Evolutionary conservation across 352 stramenopile species (phyloP).

Genomic region (Phytopythium montanum): DNA sequence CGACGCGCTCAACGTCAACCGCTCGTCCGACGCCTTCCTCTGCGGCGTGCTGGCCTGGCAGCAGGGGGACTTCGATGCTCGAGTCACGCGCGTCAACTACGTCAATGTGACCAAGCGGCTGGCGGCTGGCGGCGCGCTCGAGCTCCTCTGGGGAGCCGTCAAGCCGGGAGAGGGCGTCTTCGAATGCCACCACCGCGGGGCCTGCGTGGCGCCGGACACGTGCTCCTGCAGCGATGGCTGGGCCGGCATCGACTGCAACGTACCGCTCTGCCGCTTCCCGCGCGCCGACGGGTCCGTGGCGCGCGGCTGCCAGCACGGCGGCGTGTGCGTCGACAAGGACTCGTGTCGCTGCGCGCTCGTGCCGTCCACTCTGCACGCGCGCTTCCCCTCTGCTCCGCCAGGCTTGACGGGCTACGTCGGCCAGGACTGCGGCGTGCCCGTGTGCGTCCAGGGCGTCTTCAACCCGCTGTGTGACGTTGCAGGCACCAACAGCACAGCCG

Average conservation of each 20-base stretch:
- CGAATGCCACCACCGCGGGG: slow-evolving; percentile 92
- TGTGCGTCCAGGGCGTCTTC: slow-evolving; percentile 95
- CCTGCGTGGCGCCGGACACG: slow-evolving; percentile 90
- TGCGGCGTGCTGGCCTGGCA: slow-evolving; percentile 90
- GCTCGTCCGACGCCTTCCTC: slow-evolving; percentile 57
- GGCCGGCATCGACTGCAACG: slow-evolving; percentile 93
- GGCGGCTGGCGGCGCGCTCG: not conserved
- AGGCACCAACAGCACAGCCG: slow-evolving; percentile 21
- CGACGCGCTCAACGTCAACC: slow-evolving; percentile 54
- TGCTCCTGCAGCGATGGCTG: slow-evolving; percentile 92
- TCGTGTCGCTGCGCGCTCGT: slow-evolving; percentile 89
- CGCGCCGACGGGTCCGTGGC: slow-evolving; percentile 54
- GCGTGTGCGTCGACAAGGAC: slow-evolving; percentile 92
- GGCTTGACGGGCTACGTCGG: slow-evolving; percentile 93
- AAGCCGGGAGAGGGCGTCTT: slow-evolving; percentile 92
- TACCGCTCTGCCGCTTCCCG: slow-evolving; percentile 88
- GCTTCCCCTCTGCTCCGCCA: slow-evolving; percentile 61
- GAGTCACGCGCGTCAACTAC: slow-evolving; percentile 89
- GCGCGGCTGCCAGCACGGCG: slow-evolving; percentile 89
- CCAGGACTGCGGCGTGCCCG: slow-evolving; percentile 92
- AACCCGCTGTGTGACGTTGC: slow-evolving; percentile 84
- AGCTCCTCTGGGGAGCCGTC: slow-evolving; percentile 20
- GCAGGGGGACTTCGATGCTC: slow-evolving; percentile 90
- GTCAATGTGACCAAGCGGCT: slow-evolving; percentile 83
- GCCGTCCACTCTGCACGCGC: slow-evolving; percentile 77